Percentiles rank a stretch among this genome's conserved stretches.
Evolutionary conservation across 805 yeast species (phyloP).

Genomic region (Candida ficus): DNA sequence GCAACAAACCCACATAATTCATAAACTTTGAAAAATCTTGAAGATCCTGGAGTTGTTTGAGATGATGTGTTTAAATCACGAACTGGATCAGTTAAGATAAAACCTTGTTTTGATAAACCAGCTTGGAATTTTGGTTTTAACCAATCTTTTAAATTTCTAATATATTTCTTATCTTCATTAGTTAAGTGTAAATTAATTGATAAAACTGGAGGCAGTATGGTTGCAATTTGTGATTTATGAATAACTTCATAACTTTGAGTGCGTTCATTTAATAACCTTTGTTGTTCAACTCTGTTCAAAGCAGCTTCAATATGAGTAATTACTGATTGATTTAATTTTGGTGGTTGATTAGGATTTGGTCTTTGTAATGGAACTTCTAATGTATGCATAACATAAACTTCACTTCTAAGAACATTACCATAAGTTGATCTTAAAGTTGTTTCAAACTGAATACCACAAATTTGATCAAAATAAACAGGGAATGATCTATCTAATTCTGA

Average conservation of each 20-base stretch:
- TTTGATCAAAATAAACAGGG: slow-evolving; percentile 19
- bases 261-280: slow-evolving; percentile 47
- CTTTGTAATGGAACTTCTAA: slow-evolving; percentile 20
- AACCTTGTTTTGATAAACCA: slow-evolving; percentile 26
- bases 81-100: slow-evolving; percentile 7
- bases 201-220: slow-evolving; percentile 59
- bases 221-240: slow-evolving; percentile 46
- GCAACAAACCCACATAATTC: slow-evolving; percentile 68
- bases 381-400: slow-evolving; percentile 6
- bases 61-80: slow-evolving; percentile 3
- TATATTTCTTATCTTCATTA: slow-evolving; percentile 48
- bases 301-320: slow-evolving; percentile 59
- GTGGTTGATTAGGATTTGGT: slow-evolving; percentile 14
- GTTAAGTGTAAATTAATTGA: slow-evolving; percentile 54
- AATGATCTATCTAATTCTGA: background rate
- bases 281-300: slow-evolving; percentile 45
- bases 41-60: background rate
- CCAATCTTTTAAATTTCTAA: slow-evolving; percentile 52
- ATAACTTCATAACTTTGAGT: slow-evolving; percentile 49
- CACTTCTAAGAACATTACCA: slow-evolving; percentile 8
- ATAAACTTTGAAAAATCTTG: slow-evolving; percentile 36
- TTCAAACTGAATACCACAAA: slow-evolving; percentile 40
- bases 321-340: slow-evolving; percentile 34
- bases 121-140: slow-evolving; percentile 56
- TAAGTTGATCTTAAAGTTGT: slow-evolving; percentile 33